Evolutionary conservation across 768 basidiomycete species (phyloP), one percentile per base, ranked within the genome.

Genomic region (Rhodotorula graminis): DNA sequence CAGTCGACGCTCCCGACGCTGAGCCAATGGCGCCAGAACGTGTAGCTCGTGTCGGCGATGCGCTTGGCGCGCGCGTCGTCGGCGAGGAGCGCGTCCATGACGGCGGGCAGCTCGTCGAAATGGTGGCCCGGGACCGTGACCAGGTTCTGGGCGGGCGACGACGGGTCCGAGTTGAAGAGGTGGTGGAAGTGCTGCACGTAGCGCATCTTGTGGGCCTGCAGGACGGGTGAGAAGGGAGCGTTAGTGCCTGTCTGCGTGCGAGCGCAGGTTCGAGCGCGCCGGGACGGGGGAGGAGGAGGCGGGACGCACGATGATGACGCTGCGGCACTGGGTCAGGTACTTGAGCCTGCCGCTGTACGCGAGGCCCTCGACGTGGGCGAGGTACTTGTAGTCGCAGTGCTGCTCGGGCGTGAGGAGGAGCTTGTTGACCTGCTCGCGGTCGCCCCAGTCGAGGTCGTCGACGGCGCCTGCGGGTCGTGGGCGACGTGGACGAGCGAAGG

Each of bases 111-210:
- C 27, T 70, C 65, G 42, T 74, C 72, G 60, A 77, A 78, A 29
- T 69, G 67, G 14, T 33, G 69, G 27, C 78, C 77, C 21, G 70
- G 75, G 1, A 66, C 55, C 33, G 70, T 60, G 69, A 79, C 75
- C 57, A 78, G 70, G 69, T 79, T 79, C 42, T 79, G 78, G 33
- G 69, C 46, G 15, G 73, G 69, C n/a, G 75, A 76, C 16, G 53
- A 31, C 25, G 71, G 58, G 53, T 74, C 62, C 50, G 42, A 31
- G 66, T 78, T 68, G 61, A 76, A 72, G 67, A 74, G 71, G 65
- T 75, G 76, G 58, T 78, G 75, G 61, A 75, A 79, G 64, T 79
- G 78, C 52, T 79, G 78, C n/a, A 73, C 47, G 46, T 65, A 79
- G 44, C 71, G 16, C 65, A 72, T 66, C 57, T 72, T 46, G 69